Evolutionary conservation across 1,139 yeast genomes (phyloP).

Genomic region (Sugiyamaella castrensis): DNA sequence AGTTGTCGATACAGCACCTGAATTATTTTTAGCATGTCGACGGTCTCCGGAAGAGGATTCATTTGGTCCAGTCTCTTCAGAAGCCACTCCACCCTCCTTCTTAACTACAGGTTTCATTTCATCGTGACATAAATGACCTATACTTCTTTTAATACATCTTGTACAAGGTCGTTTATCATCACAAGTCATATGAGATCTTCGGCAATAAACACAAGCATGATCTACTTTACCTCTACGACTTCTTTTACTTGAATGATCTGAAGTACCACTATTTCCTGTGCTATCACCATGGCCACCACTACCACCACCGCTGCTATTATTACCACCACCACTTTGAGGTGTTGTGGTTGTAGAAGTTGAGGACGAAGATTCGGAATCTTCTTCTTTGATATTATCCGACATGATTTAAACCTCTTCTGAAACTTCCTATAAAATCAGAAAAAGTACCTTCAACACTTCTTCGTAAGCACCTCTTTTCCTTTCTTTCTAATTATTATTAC

Average conservation of each 20-base stretch:
- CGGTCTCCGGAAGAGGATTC: neutral
- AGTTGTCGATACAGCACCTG: neutral
- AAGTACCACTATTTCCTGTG: neutral
- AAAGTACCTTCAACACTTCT: too few relatives aligned
- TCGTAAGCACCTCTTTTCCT: too few relatives aligned
- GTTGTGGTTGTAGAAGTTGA: neutral
- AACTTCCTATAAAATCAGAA: too few relatives aligned
- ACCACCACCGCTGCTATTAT: too few relatives aligned
- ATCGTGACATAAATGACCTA: slow-evolving; percentile 86
- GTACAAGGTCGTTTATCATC: slow-evolving; percentile 77
- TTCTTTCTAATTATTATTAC: neutral
- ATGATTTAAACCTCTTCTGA: neutral
- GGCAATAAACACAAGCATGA: slow-evolving; percentile 83
- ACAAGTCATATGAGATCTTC: slow-evolving; percentile 93
- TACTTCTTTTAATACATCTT: slow-evolving; percentile 81
- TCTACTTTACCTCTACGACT: slow-evolving; percentile 31
- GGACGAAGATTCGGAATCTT: neutral
- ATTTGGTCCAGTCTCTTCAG: slow-evolving; percentile 11
- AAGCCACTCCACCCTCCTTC: too few relatives aligned
- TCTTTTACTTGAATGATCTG: neutral
- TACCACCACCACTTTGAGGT: neutral
- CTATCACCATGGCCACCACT: too few relatives aligned
- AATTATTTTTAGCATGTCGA: neutral
- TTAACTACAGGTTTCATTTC: slow-evolving; percentile 46
- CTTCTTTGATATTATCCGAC: slow-evolving; percentile 2